These are phyloP conservation scores for Iberis pinnata DNA, from an alignment of 345 rosid genomes.

Conservation along the genomic window DNA sequence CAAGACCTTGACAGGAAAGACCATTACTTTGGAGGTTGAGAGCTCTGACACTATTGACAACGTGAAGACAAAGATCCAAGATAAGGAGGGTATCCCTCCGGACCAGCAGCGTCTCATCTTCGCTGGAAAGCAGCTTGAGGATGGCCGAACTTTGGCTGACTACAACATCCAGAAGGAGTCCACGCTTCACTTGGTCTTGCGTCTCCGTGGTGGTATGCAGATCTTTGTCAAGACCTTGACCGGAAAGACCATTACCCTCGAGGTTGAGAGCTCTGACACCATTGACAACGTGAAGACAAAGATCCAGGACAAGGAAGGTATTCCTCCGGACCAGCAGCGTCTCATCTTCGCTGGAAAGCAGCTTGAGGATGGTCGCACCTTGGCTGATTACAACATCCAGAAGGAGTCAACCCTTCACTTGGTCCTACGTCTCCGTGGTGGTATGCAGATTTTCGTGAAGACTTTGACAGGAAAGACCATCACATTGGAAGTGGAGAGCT, in stretches of 20 bases:
- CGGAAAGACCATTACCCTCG: neutral
- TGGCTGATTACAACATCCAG: slow-evolving; percentile 8
- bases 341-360: neutral
- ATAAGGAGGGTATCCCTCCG: neutral
- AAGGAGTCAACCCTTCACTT: neutral
- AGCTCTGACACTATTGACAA: neutral
- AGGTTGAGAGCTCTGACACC: neutral
- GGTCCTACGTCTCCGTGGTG: neutral
- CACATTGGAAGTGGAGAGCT: neutral
- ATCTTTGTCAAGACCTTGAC: neutral
- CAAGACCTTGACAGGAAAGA: slow-evolving; percentile 2
- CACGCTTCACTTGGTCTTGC: neutral
- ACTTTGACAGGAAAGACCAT: slow-evolving; percentile 2
- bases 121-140: neutral
- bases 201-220: neutral
- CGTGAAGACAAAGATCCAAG: neutral
- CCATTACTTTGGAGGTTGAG: neutral
- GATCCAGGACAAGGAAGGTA: neutral
- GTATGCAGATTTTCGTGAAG: neutral
- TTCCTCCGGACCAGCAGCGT: neutral
- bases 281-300: neutral
- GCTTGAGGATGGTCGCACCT: slow-evolving; percentile 1
- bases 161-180: neutral
- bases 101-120: neutral
- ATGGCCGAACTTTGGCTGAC: neutral